Conservation (phyloP, 768 basidiomycete genomes). For the Phaffia tasmanica region DNA sequence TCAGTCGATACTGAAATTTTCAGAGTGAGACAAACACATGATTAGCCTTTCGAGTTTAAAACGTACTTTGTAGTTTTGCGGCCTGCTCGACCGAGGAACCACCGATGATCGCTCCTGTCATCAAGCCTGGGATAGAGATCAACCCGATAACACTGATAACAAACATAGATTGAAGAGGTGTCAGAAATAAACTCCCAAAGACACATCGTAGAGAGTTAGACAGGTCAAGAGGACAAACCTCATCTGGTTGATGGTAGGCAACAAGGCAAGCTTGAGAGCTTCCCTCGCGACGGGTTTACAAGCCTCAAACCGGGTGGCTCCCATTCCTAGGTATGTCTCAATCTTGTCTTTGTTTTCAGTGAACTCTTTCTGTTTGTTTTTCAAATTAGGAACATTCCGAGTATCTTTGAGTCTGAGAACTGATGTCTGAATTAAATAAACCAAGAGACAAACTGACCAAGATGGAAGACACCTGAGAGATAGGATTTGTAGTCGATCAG, state of each 20-base stretch:
- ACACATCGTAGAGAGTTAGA: neutral
- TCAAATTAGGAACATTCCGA: too few species aligned
- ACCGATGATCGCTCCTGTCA: conserved; percentile 56
- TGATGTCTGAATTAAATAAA: neutral
- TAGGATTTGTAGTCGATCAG: neutral
- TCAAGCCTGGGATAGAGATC: conserved; percentile 22
- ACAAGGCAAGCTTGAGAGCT: conserved; percentile 61
- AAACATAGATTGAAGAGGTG: neutral
- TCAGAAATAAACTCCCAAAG: neutral
- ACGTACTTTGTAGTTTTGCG: conserved; percentile 58
- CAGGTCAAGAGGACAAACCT: conserved; percentile 40
- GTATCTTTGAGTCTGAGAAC: too few species aligned
- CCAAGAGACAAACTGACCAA: neutral
- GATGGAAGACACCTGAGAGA: neutral
- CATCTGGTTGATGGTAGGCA: conserved; percentile 77
- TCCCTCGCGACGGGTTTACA: conserved; percentile 67
- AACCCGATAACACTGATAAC: neutral
- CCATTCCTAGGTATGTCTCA: conserved; percentile 70
- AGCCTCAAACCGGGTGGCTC: conserved; percentile 67
- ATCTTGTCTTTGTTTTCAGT: conserved; percentile 77
- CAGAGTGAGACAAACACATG: neutral
- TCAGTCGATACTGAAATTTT: neutral
- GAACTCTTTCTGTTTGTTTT: conserved; percentile 2
- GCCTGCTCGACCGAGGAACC: conserved; percentile 76
- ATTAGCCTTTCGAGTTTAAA: conserved; percentile 16